Evolutionary conservation across 768 basidiomycete species (phyloP), one percentile per base, ranked within the genome.

Genomic region (Rhodosporidiobolus odoratus): DNA sequence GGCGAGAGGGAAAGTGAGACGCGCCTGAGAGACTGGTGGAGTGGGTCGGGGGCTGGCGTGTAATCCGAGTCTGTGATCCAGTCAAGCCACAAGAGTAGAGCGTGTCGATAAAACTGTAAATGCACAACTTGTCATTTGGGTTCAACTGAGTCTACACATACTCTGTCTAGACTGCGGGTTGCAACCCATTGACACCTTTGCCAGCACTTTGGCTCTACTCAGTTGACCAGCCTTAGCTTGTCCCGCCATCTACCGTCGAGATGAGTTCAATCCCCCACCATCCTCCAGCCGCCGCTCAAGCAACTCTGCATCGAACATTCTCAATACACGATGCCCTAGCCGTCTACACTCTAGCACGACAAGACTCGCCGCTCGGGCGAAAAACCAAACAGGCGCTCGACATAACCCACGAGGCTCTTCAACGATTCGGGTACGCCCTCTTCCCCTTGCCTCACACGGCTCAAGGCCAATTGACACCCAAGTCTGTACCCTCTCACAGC

Each of bases 331-430:
- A 77, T 40, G 67, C 75, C 2, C 30, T n/a, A 4, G 63, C 64
- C 15, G 72, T 74, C 13, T 68, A 72, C 57, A 2, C 6, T 2
- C 73, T 77, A 35, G 65, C 70, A 5, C 2, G 34, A 4, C 6
- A 56, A 1, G 16, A 15, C 2, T 37, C 61, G 1, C 54, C 37
- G 9, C 57, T 77, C 6, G 72, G 69, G 0, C 3, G 13, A 13
- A 54, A 72, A 43, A 87, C 96, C 53, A 86, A 84, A 77, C 87
- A 93, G 78, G 93, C 95, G 0, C 79, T 94, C 69, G 81, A 85
- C 23, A 90, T 95, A 60, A 90, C 97, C 50, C 88, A 93, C 76
- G 77, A 85, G 8, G 87, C 87, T 47, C 78, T 99, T 56, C 86
- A 90, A 72, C 82, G 83, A 66, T 86, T 90, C 81, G 89, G 92